These are phyloP conservation scores for Talaromyces sp. DNA, from an alignment of 2,329 filamentous ascomycete genomes.

Conservation along the genomic window DNA sequence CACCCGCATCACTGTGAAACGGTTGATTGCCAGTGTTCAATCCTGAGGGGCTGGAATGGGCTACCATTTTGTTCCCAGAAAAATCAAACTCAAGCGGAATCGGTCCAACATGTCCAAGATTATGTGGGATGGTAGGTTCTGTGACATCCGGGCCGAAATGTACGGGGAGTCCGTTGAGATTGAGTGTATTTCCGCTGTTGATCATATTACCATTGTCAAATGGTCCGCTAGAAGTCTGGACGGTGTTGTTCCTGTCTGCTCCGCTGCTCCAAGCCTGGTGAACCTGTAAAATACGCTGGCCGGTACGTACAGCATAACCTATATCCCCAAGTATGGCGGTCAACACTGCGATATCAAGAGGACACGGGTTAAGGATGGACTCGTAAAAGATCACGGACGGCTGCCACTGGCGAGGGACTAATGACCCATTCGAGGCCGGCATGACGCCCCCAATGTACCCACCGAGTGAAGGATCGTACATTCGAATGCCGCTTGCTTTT, in stretches of 20 bases:
- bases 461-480: constrained; percentile 27
- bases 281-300: not conserved
- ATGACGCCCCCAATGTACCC: constrained; percentile 22
- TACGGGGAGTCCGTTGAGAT: not conserved
- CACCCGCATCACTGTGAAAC: too few species aligned
- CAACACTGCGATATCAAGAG: constrained; percentile 2
- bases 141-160: too few species aligned
- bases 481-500: constrained; percentile 1
- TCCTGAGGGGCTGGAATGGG: too few species aligned
- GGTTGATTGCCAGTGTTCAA: too few species aligned
- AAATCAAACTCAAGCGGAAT: too few species aligned
- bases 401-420: constrained; percentile 23
- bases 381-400: constrained; percentile 30
- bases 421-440: constrained; percentile 12
- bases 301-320: not conserved
- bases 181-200: not conserved
- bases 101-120: too few species aligned
- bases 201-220: not conserved
- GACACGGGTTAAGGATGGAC: constrained; percentile 21
- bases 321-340: constrained; percentile 9
- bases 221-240: constrained; percentile 31
- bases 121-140: too few species aligned
- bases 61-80: too few species aligned
- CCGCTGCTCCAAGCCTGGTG: constrained; percentile 21
- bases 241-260: constrained; percentile 42